Evolutionary conservation across 257 asterid species (phyloP), one percentile per base, ranked within the genome.

Genomic region (Penstemon newberryi): DNA sequence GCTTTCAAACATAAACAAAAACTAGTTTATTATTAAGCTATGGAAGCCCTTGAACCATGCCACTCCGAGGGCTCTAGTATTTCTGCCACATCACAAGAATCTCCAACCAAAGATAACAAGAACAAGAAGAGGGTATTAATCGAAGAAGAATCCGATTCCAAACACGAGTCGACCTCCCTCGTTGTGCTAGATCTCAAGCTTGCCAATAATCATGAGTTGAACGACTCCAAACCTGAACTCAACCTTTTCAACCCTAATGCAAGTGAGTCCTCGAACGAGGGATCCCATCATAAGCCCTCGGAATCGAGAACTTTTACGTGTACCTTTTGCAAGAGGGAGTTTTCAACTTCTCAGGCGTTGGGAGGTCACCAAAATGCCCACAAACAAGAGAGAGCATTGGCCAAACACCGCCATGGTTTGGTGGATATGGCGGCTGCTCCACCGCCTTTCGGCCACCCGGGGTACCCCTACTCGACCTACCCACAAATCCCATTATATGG

Each of bases 311-410:
- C 77, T 4, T 85, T 86, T 78, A 65, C 87, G 1, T 89, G 96
- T 63, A 77, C 15, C 62, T 85, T 76, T 15, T 89, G 96, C 55
- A 78, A 80, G 73, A 75, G 89, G 65, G 84, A 80, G 52, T 89
- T 89, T 71, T 83, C 90, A 37, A 86, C 95, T 15, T 83, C 89
- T 0, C 95, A 89, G 49, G 96, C 96, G 0, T 58, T 85, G 67
- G 96, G 92, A 5, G 95, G 96, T 58, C 95, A 89, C 61, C 96
- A 89, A 42, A 89, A 89, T 39, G 96, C 92, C 0, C 96, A 89
- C 72, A 89, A 87, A 52, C 84, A 89, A 56, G 90, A 89, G 71
- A 69, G 90, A 9, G 88, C 92, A 1, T 7, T 75, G 56, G 86
- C 85, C 52, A 89, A 85, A 73, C 80, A 80, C 65, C 75, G 81